phyloP scores from a whole-genome alignment of 495 filamentous ascomycete species.

The Podospora pseudopauciseta region DNA sequence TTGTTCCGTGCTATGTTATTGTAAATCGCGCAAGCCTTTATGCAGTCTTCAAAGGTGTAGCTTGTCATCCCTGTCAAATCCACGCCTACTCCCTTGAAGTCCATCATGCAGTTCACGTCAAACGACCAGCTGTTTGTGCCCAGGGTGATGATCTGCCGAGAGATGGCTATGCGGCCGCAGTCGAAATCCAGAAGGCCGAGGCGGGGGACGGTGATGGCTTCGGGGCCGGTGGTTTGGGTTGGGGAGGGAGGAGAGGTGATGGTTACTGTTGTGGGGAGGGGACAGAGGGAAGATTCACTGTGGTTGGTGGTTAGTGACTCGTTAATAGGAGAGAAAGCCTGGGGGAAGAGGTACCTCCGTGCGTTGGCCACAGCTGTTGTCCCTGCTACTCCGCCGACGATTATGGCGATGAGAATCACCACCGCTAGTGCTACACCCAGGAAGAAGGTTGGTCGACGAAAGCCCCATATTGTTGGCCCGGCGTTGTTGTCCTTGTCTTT shows the following conservation, averaged over 20 bases:
- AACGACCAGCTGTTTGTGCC: slow-evolving; percentile 13
- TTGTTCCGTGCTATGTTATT: slow-evolving; percentile 19
- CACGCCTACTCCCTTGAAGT: neutral
- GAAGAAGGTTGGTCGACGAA: slow-evolving; percentile 2
- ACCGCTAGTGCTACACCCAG: slow-evolving; percentile 4
- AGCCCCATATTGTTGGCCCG: slow-evolving; percentile 8
- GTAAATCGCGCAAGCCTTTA: slow-evolving; percentile 16
- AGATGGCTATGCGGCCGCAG: slow-evolving; percentile 12
- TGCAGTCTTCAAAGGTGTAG: slow-evolving; percentile 19
- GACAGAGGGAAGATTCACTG: neutral
- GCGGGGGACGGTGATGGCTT: slow-evolving; percentile 11
- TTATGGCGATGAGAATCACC: slow-evolving; percentile 4
- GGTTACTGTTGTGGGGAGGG: slow-evolving; percentile 3
- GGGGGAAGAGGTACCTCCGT: slow-evolving; percentile 4
- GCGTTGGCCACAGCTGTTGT: slow-evolving; percentile 16
- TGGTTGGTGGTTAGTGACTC: neutral
- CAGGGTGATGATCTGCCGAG: slow-evolving; percentile 15
- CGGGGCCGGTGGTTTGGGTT: neutral
- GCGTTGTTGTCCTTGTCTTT: neutral
- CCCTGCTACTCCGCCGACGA: slow-evolving; percentile 18
- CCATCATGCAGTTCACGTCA: slow-evolving; percentile 16
- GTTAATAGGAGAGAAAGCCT: neutral
- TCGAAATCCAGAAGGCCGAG: slow-evolving; percentile 18
- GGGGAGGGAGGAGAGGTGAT: slow-evolving; percentile 7
- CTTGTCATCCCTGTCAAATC: slow-evolving; percentile 17